Base-by-base conservation (phyloP, 805 yeast species). In the Komagataella pseudopastoris region DNA sequence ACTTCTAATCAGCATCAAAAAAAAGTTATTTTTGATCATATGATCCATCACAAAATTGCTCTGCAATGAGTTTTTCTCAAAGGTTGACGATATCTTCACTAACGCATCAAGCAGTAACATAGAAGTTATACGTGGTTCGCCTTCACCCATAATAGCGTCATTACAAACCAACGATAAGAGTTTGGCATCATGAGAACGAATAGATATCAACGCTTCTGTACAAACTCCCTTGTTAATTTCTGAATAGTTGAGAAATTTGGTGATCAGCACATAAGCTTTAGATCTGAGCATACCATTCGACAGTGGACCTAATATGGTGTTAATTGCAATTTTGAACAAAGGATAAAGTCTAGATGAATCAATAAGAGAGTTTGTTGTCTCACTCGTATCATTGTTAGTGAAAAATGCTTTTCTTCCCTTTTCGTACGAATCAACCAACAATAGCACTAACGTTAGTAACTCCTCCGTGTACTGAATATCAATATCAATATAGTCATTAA, bases 111-210 rank as follows among this genome's bases (percentile, higher is more conserved):
- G 64, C 12, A 90, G 68, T n/a, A 88, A 62, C 12, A 90, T 70
- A 2, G 96, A 82, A 0, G 91, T 81, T 8, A 89, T 75, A 56
- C 93, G 76, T 6, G 84, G 76, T 0, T 84, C 70, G 1, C 91
- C 93, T 57, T 85, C 93, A 2, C 90, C 88, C 51, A 80, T 72
- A 14, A 88, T 76, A 0, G 93, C 82, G 67, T 93, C 98, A 54
- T 78, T 80, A 60, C 88, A 83, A 36, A 88, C 72, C 1, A 77
- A 72, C 17, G 78, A 81, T 23, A 88, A 71, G 50, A 88, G 66
- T 55, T 77, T 75, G 16, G 62, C 60, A 53, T 83, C 95, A 39
- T 80, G 75, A 3, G 83, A 73, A 52, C 78, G 75, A 47, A 88
- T 66, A 23, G 77, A 74, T n/a, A 72, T 73, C 50, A 77, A 61